Conservation (phyloP, 2,329 filamentous ascomycete genomes). For the Calycina marina region DNA sequence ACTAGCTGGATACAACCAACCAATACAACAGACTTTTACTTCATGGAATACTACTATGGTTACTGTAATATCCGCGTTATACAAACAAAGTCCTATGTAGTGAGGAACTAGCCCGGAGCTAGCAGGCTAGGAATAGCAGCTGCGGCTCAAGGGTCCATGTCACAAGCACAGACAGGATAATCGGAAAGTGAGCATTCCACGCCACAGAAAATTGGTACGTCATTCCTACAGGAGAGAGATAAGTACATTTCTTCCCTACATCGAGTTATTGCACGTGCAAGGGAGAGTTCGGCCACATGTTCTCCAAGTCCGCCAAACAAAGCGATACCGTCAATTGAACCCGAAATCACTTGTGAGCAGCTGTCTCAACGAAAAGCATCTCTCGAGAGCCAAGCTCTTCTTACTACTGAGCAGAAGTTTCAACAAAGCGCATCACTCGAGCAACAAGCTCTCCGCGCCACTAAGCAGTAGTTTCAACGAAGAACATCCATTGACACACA, state of each 20-base stretch:
- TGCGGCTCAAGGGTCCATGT: not conserved
- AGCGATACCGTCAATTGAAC: not conserved
- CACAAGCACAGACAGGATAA: not conserved
- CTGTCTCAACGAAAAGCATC: not conserved
- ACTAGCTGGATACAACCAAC: too few relatives aligned
- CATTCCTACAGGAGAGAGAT: not conserved
- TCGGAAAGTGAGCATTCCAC: not conserved
- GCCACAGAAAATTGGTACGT: not conserved
- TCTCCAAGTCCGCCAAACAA: slow-evolving; percentile 1
- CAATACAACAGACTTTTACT: too few relatives aligned
- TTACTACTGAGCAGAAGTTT: not conserved
- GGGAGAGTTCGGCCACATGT: slow-evolving; percentile 1
- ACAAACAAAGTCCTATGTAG: slow-evolving; percentile 1
- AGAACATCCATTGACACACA: not conserved
- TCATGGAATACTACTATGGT: too few relatives aligned
- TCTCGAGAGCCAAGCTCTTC: not conserved
- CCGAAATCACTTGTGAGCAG: not conserved
- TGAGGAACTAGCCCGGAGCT: not conserved
- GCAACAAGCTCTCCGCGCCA: not conserved
- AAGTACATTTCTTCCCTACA: slow-evolving; percentile 1
- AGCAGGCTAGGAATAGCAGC: slow-evolving; percentile 1
- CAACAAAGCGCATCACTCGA: not conserved
- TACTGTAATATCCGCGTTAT: too few relatives aligned
- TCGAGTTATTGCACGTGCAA: slow-evolving; percentile 2
- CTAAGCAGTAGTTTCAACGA: not conserved